Base-by-base conservation (phyloP, 2,329 filamentous ascomycete species). In the Venturia carpophila region DNA sequence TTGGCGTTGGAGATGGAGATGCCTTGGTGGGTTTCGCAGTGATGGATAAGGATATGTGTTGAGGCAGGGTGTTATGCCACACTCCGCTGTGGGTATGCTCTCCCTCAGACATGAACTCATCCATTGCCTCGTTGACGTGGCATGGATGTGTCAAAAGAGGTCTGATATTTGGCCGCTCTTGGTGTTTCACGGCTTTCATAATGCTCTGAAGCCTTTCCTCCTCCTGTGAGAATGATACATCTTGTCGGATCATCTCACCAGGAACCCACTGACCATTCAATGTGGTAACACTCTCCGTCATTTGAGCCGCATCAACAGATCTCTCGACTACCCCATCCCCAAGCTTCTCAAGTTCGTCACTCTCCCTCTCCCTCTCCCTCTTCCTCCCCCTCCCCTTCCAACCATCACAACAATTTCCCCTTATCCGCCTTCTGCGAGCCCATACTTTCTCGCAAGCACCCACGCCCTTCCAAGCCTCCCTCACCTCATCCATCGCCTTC, bases 401-500 rank as follows among this genome's bases (percentile, higher is more conserved):
- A 27, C 4, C 5, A 15, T 4, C 21, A 27, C 11, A 58, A 3
- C 21, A 34, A 34, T 3, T 27, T 15, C 39, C 42, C 52, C 39
- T 75, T 65, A 70, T 75, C 79, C 77, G 77, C 79, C 4, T 64
- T 37, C 5, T 66, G 67, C 1, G 62, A 24, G 65, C 72, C 65
- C 7, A 64, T 55, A 1, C 65, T 52, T 17, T 65, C 67, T 55
- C 7, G 9, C 17, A 39, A 47, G 19, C 9, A 10, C 17, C n/a
- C n/a, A 0, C 19, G 13, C 15, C 10, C 5, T 39, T 43, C 62
- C 24, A 55, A 52, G 5, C 17, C 19, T 17, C 21, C 3, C 6
- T 37, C 19, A 81, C 69, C 24, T 72, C 73, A 37, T 66, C 66
- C 60, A 80, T 72, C 3, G 79, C 79, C 58, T 73, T 67, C 41